Evolutionary conservation across 2,329 filamentous ascomycete genomes (phyloP), one percentile per base, ranked within the genome.

Genomic region (Sporothrix mexicana): DNA sequence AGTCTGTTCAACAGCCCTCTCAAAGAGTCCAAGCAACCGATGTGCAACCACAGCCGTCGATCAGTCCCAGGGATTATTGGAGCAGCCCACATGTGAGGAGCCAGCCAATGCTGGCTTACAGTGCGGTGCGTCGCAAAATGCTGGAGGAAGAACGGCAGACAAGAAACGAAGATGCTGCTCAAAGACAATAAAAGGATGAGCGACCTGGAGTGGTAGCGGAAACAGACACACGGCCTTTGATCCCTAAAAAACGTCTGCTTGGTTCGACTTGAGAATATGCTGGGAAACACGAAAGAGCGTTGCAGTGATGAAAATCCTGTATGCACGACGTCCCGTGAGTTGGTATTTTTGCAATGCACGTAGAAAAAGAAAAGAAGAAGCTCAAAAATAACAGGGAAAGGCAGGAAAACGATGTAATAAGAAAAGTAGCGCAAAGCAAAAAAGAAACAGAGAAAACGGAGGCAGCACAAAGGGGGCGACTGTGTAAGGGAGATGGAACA

Each of bases 221-320:
- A 12, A 23, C 20, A 25, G 51, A 20, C 20, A 20, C 51, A 55
- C 51, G 51, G 25, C 51, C 25, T 41, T 5, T 20, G 23, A 23
- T 25, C 23, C 61, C 20, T 15, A n/a, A n/a, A n/a, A n/a, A n/a
- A n/a, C 30, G 30, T 36, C 30, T 36, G 30, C 30, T 36, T 64
- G n/a, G 61, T 47, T 64, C 41, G n/a, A 51, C 64, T 45, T 30
- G 64, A 20, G 43, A 36, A n/a, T 17, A 61, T 10, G 67, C 17
- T 23, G 30, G 66, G 51, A 57, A 69, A 45, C 67, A 69, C 45
- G 59, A 67, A 23, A 59, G 51, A 69, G 67, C 36, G 51, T 69
- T 45, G 67, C 51, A 57, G 36, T 43, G 51, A 57, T 51, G 36
- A 59, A 45, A 66, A n/a, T 47, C 61, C 41, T 66, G 41, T 41